phyloP scores from a whole-genome alignment of 495 filamentous ascomycete genomes.

The Entonaema liquescens region DNA sequence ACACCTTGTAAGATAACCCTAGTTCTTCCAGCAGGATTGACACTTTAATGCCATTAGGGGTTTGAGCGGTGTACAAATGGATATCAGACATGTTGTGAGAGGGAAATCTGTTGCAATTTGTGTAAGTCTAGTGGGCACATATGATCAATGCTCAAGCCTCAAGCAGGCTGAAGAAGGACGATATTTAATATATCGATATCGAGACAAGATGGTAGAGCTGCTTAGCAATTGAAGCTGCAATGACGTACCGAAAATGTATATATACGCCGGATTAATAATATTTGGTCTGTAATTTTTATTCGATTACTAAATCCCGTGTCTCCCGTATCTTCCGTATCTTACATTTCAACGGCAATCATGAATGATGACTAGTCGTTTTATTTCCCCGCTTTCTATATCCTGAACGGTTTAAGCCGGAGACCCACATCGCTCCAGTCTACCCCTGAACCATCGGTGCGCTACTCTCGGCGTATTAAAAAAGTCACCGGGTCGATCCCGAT shows the following conservation, averaged over 20 bases:
- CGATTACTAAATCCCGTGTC: not conserved
- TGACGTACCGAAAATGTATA: conserved; percentile 11
- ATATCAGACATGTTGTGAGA: conserved; percentile 47
- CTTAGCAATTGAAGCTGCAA: conserved; percentile 36
- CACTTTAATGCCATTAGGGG: conserved; percentile 82
- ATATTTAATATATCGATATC: conserved; percentile 30
- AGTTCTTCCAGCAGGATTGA: conserved; percentile 92
- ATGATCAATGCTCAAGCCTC: not conserved
- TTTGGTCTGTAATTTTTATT: not conserved
- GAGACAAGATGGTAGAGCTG: not conserved
- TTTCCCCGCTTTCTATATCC: not conserved
- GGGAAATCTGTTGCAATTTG: conserved; percentile 33
- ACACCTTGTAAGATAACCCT: conserved; percentile 69
- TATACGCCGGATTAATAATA: conserved; percentile 26
- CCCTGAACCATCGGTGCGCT: not conserved
- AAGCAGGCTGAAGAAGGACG: not conserved
- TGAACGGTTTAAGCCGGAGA: not conserved
- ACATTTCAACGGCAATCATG: not conserved
- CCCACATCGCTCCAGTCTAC: not conserved
- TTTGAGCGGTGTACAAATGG: conserved; percentile 65
- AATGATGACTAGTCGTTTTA: not conserved
- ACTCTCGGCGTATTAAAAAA: not conserved
- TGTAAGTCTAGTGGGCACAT: conserved; percentile 12
- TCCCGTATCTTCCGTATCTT: not conserved
- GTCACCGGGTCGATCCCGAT: not conserved